Evolutionary conservation across 805 yeast species (phyloP).

Genomic region (Lipomyces sp.): DNA sequence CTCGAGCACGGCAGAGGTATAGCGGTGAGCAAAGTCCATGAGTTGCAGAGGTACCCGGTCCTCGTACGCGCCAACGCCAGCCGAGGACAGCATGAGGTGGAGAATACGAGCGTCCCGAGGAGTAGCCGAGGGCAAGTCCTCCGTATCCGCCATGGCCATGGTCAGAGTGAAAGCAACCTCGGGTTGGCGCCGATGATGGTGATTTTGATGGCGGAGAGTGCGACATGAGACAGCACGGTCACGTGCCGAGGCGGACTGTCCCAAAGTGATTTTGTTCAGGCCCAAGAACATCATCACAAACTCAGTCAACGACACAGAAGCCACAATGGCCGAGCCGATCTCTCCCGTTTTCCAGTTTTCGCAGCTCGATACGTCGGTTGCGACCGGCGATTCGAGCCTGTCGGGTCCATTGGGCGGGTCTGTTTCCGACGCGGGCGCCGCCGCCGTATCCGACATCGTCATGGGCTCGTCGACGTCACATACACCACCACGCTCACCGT

Average conservation of each 20-base stretch:
- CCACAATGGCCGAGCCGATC: constrained; percentile 24
- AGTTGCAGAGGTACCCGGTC: constrained; percentile 94
- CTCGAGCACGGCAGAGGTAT: constrained; percentile 78
- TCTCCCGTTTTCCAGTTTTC: constrained; percentile 25
- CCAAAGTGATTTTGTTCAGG: no score
- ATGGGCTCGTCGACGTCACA: no score
- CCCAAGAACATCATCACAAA: no score
- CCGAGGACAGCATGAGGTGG: constrained; percentile 88
- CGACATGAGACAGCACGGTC: neutral
- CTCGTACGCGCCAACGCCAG: constrained; percentile 86
- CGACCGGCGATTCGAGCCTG: neutral
- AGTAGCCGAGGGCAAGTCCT: constrained; percentile 25
- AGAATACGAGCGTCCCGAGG: constrained; percentile 91
- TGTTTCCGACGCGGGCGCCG: neutral
- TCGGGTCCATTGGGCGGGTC: neutral
- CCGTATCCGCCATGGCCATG: constrained; percentile 6
- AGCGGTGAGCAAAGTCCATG: constrained; percentile 92
- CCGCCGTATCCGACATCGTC: no score
- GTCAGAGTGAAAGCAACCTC: neutral
- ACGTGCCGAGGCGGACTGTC: no score
- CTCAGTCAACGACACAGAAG: no score
- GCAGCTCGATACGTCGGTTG: neutral
- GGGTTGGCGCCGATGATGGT: neutral
- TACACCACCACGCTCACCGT: no score
- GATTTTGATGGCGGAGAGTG: neutral